These are phyloP conservation scores for Sideroxylon spinosum DNA, from an alignment of 179 eudicot genomes.

Conservation along the genomic window DNA sequence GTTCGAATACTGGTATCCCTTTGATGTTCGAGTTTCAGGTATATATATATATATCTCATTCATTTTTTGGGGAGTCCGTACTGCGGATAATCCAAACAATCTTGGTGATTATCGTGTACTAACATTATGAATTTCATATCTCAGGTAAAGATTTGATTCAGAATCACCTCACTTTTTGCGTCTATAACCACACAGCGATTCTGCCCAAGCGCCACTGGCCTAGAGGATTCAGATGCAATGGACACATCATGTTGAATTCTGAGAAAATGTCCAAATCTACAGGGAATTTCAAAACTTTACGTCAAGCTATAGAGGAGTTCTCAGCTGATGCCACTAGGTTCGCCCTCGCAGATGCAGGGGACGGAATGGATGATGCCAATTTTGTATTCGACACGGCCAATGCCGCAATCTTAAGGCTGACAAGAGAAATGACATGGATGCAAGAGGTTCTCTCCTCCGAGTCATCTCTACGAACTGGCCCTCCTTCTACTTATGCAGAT, in stretches of 20 bases:
- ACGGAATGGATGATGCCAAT: conserved; percentile 93
- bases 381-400: conserved; percentile 89
- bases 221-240: conserved; percentile 80
- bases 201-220: conserved; percentile 80
- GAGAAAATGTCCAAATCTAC: conserved; percentile 97
- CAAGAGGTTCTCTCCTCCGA: conserved; percentile 69
- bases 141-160: conserved; percentile 87
- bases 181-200: conserved; percentile 77
- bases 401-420: conserved; percentile 79
- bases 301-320: conserved; percentile 68
- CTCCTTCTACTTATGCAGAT: conserved; percentile 68
- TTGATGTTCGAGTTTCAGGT: conserved; percentile 80
- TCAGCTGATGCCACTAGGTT: conserved; percentile 83
- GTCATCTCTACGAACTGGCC: conserved; percentile 49
- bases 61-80: not conserved
- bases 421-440: conserved; percentile 82
- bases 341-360: conserved; percentile 91
- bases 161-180: conserved; percentile 78
- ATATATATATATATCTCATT: conserved; percentile 2
- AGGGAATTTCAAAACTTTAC: conserved; percentile 72
- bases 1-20: conserved; percentile 88
- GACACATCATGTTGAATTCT: conserved; percentile 72
- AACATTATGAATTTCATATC: conserved; percentile 7
- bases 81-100: not conserved
- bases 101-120: conserved; percentile 8